Percentiles rank a stretch among this genome's conserved stretches.
Evolutionary conservation across 805 yeast species (phyloP).

Genomic region (Pichia paraexigua): DNA sequence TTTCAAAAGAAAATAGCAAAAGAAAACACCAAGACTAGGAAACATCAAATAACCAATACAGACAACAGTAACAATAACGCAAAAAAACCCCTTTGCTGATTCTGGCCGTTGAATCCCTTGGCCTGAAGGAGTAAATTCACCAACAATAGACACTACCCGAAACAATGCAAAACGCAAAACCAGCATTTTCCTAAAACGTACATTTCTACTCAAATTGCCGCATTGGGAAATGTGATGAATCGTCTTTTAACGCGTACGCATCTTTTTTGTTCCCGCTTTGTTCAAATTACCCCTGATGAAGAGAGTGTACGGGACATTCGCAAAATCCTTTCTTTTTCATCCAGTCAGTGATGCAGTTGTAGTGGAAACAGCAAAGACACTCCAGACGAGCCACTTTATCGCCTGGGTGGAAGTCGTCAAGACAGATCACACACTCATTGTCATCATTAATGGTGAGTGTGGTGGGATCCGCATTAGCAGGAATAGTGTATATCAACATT

Average conservation of each 20-base stretch:
- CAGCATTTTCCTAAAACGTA: neutral
- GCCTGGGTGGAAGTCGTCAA: constrained; percentile 80
- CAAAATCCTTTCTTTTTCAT: constrained; percentile 77
- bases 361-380: constrained; percentile 91
- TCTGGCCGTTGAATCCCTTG: neutral
- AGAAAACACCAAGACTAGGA: neutral
- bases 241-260: neutral
- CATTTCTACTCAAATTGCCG: neutral
- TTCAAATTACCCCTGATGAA: constrained; percentile 23
- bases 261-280: neutral
- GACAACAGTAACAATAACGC: neutral
- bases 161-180: neutral
- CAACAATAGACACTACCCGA: neutral
- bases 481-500: constrained; percentile 73
- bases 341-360: constrained; percentile 87
- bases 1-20: neutral
- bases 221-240: neutral
- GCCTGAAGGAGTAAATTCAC: neutral
- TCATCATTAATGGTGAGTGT: constrained; percentile 28
- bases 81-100: neutral
- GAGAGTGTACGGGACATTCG: constrained; percentile 77
- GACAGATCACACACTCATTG: constrained; percentile 87
- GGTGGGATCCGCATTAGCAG: constrained; percentile 28
- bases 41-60: neutral
- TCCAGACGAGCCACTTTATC: constrained; percentile 88